These are phyloP conservation scores for maize (Zea mays) DNA, from an alignment of 176 grass and related monocot species.

Conservation along the genomic window DNA sequence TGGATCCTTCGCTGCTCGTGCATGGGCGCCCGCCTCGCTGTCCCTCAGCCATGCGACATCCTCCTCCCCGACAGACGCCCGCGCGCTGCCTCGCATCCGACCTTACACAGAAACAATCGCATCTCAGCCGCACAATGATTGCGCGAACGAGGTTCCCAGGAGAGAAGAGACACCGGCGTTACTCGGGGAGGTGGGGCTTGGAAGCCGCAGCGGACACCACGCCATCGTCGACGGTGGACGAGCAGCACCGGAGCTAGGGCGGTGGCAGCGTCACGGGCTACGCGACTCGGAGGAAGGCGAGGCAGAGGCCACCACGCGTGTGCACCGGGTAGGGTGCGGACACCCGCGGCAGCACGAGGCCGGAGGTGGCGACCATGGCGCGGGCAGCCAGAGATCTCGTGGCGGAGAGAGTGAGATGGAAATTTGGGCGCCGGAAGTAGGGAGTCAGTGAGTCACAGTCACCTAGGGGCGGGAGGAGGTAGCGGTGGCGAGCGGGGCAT, in stretches of 20 bases:
- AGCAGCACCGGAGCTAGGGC: constrained; percentile 44
- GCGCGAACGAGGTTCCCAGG: background rate
- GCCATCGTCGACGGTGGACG: constrained; percentile 41
- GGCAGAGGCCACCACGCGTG: background rate
- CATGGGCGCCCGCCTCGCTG: too few species aligned
- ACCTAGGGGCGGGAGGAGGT: background rate
- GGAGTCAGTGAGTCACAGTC: background rate
- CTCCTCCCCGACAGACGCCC: too few species aligned
- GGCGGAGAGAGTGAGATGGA: background rate
- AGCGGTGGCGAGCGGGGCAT: constrained; percentile 11
- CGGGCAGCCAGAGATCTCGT: constrained; percentile 49
- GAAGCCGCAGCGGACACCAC: background rate
- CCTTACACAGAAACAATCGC: background rate
- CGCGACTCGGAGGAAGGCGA: constrained; percentile 34
- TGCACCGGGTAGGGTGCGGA: constrained; percentile 13
- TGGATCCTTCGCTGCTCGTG: too few species aligned
- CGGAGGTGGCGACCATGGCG: constrained; percentile 55
- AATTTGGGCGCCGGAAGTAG: background rate
- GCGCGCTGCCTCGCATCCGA: too few species aligned
- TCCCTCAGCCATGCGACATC: too few species aligned
- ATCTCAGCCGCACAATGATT: constrained; percentile 19
- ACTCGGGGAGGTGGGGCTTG: constrained; percentile 37
- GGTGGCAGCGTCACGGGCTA: background rate
- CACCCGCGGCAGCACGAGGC: constrained; percentile 39
- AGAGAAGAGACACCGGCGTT: background rate